Evolutionary conservation across 345 rosid species (phyloP).

Genomic region (Eucalyptus albens): DNA sequence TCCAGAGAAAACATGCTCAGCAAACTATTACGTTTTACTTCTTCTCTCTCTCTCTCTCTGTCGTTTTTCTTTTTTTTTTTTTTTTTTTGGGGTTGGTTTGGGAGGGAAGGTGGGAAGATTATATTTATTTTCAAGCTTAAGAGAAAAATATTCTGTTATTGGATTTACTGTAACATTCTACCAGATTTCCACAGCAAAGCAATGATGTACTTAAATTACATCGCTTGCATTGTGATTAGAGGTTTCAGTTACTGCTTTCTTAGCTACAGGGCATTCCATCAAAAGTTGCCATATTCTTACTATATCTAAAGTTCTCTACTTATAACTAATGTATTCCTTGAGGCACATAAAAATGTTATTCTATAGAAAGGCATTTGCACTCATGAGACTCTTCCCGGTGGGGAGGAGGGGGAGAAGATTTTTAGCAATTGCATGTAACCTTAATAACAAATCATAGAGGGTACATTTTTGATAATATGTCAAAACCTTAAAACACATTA

Average conservation of each 20-base stretch:
- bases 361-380: not conserved
- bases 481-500: not conserved
- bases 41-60: not conserved
- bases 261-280: not conserved
- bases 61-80: fast-evolving
- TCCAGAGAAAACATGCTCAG: not conserved
- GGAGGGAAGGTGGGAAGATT: not conserved
- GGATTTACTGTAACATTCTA: not conserved
- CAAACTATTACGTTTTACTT: not conserved
- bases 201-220: not conserved
- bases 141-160: not conserved
- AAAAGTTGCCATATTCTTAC: not conserved
- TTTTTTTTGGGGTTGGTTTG: not conserved
- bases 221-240: not conserved
- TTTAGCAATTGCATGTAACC: not conserved
- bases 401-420: not conserved
- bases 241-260: not conserved
- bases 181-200: not conserved
- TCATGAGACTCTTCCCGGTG: not conserved
- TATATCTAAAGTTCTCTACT: not conserved
- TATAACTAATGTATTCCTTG: not conserved
- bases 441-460: not conserved
- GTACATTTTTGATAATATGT: not conserved
- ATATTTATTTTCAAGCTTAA: not conserved
- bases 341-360: not conserved